Percentiles rank a stretch among this genome's conserved stretches.
Conservation (phyloP, 2,329 filamentous ascomycete genomes). For the Aureobasidium sp. region DNA sequence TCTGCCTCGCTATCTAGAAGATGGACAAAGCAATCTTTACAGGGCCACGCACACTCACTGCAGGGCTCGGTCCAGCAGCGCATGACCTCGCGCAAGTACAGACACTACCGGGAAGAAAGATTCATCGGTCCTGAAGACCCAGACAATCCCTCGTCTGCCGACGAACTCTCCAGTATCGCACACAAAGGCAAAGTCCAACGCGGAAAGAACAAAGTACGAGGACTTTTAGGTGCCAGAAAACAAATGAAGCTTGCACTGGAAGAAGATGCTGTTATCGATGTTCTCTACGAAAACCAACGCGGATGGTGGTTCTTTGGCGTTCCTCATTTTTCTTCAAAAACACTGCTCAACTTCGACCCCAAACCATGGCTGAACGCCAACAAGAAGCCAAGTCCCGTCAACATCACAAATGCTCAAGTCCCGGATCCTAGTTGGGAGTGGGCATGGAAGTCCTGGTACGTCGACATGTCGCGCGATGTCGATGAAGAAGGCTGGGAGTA, state of each 20-base stretch:
- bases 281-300: constrained; percentile 92
- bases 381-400: constrained; percentile 52
- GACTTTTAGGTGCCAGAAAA: constrained; percentile 26
- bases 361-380: constrained; percentile 69
- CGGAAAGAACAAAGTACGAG: constrained; percentile 27
- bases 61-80: constrained; percentile 12
- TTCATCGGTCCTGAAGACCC: constrained; percentile 18
- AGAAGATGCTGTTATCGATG: constrained; percentile 58
- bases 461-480: constrained; percentile 70
- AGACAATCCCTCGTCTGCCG: constrained; percentile 18
- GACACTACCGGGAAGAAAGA: constrained; percentile 22
- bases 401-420: constrained; percentile 80
- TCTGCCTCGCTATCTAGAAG: constrained; percentile 20
- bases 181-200: constrained; percentile 25
- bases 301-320: constrained; percentile 84
- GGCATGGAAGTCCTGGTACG: constrained; percentile 67
- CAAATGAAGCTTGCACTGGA: constrained; percentile 29
- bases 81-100: constrained; percentile 18
- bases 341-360: constrained; percentile 79
- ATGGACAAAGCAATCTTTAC: constrained; percentile 22
- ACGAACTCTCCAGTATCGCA: constrained; percentile 18
- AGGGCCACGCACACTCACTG: constrained; percentile 1
- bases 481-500: constrained; percentile 97
- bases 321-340: constrained; percentile 79
- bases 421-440: constrained; percentile 95